A percentile compares a stretch with the other conserved stretches of the same genome.
phyloP scores from a whole-genome alignment of 352 stramenopile genomes.

The Phytophthora pistaciae region DNA sequence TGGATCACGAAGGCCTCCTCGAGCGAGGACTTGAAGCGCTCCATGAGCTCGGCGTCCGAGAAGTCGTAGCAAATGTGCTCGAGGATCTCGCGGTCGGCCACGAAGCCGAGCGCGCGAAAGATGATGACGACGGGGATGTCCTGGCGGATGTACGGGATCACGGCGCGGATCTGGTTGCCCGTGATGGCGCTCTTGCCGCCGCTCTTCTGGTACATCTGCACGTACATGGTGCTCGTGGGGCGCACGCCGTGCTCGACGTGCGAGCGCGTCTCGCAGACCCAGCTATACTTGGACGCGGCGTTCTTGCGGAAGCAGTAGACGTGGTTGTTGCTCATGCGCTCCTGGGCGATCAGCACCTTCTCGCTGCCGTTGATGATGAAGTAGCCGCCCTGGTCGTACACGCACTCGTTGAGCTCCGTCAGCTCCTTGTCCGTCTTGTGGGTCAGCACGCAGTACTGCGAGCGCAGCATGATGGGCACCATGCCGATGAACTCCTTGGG shows the following conservation, averaged over 20 bases:
- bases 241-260: constrained; percentile 97
- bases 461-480: constrained; percentile 99
- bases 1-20: constrained; percentile 99
- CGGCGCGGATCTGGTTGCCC: constrained; percentile 98
- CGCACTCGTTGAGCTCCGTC: constrained; percentile 97
- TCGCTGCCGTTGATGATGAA: constrained; percentile 99
- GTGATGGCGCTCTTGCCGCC: constrained; percentile 95
- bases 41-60: constrained; percentile 98
- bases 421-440: constrained; percentile 94
- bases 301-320: constrained; percentile 99
- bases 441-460: constrained; percentile 96
- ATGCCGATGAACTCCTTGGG: constrained; percentile 98
- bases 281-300: constrained; percentile 96
- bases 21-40: constrained; percentile 98
- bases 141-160: constrained; percentile 98
- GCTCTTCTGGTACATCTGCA: constrained; percentile 99
- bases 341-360: constrained; percentile 99
- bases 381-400: constrained; percentile 99
- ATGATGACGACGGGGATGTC: constrained; percentile 99
- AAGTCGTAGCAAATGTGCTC: constrained; percentile 99
- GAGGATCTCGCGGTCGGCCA: constrained; percentile 98
- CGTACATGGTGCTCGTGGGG: constrained; percentile 97
- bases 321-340: constrained; percentile 99
- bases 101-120: constrained; percentile 97
- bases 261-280: constrained; percentile 97